Conservation (phyloP, 176 grass and related monocot genomes). For the Oryza rufipogon region DNA sequence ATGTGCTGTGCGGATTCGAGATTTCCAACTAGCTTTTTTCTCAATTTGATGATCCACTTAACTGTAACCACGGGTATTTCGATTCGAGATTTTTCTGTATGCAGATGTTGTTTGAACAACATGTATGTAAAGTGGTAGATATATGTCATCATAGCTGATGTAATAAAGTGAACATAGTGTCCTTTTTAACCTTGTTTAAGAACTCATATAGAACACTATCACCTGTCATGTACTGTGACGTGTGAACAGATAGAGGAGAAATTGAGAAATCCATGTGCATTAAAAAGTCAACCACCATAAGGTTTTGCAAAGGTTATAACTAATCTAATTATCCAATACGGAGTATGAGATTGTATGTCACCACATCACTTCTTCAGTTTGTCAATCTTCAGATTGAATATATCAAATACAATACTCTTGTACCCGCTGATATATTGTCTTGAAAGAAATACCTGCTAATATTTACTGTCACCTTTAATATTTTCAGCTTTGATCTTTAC, state of each 20-base stretch:
- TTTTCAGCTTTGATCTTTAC: constrained; percentile 90
- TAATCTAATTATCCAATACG: background rate
- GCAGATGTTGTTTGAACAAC: background rate
- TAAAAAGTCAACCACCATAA: background rate
- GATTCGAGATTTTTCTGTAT: background rate
- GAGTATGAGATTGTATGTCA: background rate
- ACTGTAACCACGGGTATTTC: background rate
- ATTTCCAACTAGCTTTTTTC: background rate
- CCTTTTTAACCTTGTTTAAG: background rate
- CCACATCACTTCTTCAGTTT: background rate
- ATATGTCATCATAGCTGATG: background rate
- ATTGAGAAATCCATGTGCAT: background rate
- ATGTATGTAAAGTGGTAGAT: background rate
- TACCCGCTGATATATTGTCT: background rate
- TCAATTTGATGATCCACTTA: background rate
- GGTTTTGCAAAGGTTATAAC: background rate
- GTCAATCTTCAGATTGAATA: background rate
- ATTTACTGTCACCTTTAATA: constrained; percentile 19
- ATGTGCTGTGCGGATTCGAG: background rate
- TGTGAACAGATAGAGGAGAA: background rate
- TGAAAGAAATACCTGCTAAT: background rate
- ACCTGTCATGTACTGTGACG: background rate
- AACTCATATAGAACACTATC: background rate
- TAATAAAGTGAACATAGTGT: background rate
- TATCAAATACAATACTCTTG: background rate